These are phyloP conservation scores for Sporothrix globosa DNA, from an alignment of 2,329 filamentous ascomycete species.

Conservation along the genomic window DNA sequence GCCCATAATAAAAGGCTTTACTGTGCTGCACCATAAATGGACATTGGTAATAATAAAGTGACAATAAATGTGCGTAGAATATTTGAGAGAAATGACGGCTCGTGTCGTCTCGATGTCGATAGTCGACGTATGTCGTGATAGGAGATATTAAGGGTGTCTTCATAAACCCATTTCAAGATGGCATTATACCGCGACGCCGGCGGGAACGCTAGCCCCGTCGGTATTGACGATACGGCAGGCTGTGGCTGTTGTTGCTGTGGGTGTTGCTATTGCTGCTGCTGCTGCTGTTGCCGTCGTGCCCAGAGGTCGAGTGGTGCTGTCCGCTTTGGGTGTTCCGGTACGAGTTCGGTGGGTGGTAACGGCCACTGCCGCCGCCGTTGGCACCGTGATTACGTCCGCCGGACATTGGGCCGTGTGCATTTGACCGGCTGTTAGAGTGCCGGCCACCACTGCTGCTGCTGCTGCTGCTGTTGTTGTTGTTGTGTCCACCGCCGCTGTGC, in stretches of 20 bases:
- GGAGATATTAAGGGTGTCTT: not conserved
- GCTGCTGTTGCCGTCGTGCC: not conserved
- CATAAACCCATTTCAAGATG: not conserved
- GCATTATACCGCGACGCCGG: not conserved
- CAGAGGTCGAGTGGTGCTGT: slow-evolving; percentile 6
- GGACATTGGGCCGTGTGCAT: not conserved
- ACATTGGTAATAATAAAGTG: not conserved
- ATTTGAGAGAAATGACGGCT: not conserved
- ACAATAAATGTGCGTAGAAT: not conserved
- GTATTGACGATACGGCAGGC: slow-evolving; percentile 23
- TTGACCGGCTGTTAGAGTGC: slow-evolving; percentile 1
- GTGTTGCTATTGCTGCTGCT: not conserved
- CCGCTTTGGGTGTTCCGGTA: slow-evolving; percentile 15
- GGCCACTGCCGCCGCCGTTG: slow-evolving; percentile 6
- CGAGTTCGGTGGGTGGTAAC: slow-evolving; percentile 25
- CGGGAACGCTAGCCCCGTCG: slow-evolving; percentile 19
- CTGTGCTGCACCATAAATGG: not conserved
- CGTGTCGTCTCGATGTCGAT: not conserved
- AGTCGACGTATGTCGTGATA: not conserved
- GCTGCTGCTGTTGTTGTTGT: not conserved
- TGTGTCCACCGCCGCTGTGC: not conserved
- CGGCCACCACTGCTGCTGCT: not conserved
- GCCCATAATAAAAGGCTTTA: not conserved
- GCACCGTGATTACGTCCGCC: slow-evolving; percentile 6
- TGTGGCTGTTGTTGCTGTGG: slow-evolving; percentile 1